Percentiles rank a stretch among this genome's conserved stretches.
Conservation (phyloP, 768 basidiomycete genomes). For the Dacryopinax spathularia region DNA sequence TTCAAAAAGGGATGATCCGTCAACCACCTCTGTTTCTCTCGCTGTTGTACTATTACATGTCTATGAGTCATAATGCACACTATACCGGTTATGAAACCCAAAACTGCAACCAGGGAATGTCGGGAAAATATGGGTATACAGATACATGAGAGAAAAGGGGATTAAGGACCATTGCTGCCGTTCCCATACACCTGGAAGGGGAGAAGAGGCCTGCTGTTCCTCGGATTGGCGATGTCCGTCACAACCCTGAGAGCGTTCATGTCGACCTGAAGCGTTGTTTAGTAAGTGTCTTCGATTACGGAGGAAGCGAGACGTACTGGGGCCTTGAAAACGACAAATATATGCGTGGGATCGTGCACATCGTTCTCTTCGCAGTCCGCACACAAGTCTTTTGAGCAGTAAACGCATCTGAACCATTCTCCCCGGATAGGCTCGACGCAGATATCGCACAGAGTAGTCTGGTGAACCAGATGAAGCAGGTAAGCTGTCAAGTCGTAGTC, state of each 20-base stretch:
- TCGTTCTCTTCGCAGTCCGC: slow-evolving; percentile 65
- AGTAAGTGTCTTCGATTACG: neutral
- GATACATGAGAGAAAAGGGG: neutral
- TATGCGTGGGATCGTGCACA: slow-evolving; percentile 66
- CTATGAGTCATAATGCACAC: neutral
- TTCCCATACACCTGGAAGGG: neutral
- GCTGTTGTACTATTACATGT: neutral
- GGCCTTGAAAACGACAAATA: slow-evolving; percentile 82
- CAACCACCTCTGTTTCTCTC: neutral
- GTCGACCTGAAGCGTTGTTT: slow-evolving; percentile 36
- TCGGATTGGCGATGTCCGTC: neutral
- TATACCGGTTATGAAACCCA: too few relatives aligned
- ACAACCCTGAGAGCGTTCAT: slow-evolving; percentile 50
- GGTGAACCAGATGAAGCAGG: slow-evolving; percentile 44
- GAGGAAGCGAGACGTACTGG: slow-evolving; percentile 31
- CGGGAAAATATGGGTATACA: neutral
- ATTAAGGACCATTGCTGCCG: neutral
- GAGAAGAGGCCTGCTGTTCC: neutral
- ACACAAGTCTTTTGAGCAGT: slow-evolving; percentile 80
- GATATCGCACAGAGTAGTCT: slow-evolving; percentile 66
- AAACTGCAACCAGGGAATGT: neutral
- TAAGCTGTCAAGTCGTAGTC: slow-evolving; percentile 36
- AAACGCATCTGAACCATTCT: slow-evolving; percentile 81
- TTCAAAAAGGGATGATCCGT: slow-evolving; percentile 46
- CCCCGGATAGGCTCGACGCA: slow-evolving; percentile 74